Percentiles rank a stretch among this genome's conserved stretches.
Evolutionary conservation across 202 grass and related monocot genomes (phyloP).

Genomic region (Panicum hallii): DNA sequence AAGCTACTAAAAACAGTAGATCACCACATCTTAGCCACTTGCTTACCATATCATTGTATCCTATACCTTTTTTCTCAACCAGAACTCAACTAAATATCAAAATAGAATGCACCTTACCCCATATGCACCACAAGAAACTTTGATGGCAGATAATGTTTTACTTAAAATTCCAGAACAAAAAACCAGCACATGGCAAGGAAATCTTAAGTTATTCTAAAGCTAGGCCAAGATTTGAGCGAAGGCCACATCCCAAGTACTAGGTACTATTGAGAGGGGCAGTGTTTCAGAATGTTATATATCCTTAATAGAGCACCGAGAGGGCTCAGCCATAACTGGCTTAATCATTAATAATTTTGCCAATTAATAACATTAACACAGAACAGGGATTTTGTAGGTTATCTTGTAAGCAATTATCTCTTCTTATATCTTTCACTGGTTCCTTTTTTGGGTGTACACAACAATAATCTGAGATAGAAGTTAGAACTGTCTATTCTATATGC

Average conservation of each 20-base stretch:
- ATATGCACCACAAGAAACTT: conserved; percentile 1
- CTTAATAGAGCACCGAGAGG: neutral
- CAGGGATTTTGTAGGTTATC: neutral
- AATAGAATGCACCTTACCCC: neutral
- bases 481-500: neutral
- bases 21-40: neutral
- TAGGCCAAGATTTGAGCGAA: neutral
- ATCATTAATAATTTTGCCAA: neutral
- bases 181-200: neutral
- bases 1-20: neutral
- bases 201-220: neutral
- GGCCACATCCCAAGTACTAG: neutral
- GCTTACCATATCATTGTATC: neutral
- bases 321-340: neutral
- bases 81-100: neutral
- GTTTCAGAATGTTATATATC: neutral
- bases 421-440: neutral
- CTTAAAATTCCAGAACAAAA: neutral
- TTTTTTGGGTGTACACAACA: neutral
- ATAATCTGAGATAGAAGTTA: neutral
- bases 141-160: neutral
- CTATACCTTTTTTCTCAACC: neutral
- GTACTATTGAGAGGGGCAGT: neutral
- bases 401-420: neutral
- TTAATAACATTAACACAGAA: neutral